Base-by-base conservation (phyloP, 345 rosid species). In the Dipteronia sinensis region DNA sequence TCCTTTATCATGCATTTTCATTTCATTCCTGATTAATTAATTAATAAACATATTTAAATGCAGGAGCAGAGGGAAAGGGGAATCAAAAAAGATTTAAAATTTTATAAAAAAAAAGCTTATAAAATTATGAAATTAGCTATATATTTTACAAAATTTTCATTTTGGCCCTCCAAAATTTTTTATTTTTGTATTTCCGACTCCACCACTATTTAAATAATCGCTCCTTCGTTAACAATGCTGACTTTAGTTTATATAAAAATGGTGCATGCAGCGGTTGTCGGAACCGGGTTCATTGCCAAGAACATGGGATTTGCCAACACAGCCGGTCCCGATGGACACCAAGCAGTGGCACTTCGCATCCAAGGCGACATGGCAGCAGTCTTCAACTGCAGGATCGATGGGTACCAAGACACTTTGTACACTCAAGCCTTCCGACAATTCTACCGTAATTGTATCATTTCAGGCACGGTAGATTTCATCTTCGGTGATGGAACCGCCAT, bases 381-480 rank as follows among this genome's bases (percentile, higher is more conserved):
- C 78, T 86, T 76, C 83, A 86, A 88, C 86, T 88, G 91, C 81
- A 82, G 92, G 59, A 81, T 90, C 31, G 93, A 92, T 53, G 98
- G 91, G 9, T 88, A 79, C 85, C 97, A 93, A 83, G 92, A 90
- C 88, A 87, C 97, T 0, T 76, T 93, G 66, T 89, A 83, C 73
- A 81, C 82, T 61, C 93, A 92, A 75, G 74, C 85, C 76, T 78
- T 83, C 27, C 85, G 94, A 17, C 94, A 90, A 38, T 92, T 89
- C 88, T 92, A 84, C 91, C 86, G 93, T 51, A 85, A 92, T 79
- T 82, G 86, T 49, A 88, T 86, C 71, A 86, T 94, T 49, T 87
- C 98, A 0, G 95, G 94, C 51, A 94, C 94, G 0, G 77, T 90
- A 12, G 95, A 94, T 70, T 94, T 92, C 95, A 87, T 92, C 88